Percentiles rank a stretch among this genome's conserved stretches.
phyloP scores from a whole-genome alignment of 495 filamentous ascomycete genomes.

The Aspergillus asperescens region DNA sequence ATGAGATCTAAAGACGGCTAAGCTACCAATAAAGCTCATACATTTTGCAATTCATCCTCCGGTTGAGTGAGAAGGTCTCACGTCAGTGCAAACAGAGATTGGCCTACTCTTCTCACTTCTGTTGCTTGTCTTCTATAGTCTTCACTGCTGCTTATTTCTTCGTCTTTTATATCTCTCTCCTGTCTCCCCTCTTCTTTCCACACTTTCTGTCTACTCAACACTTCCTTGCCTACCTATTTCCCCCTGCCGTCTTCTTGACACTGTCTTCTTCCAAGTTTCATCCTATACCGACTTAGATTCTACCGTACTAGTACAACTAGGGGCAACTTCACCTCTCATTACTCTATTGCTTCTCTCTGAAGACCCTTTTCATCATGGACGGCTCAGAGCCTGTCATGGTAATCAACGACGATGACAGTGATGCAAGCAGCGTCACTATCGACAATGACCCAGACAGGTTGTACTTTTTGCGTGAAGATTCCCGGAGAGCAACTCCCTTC shows the following conservation, averaged over 20 bases:
- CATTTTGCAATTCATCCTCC: too few relatives aligned
- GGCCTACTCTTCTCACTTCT: background rate
- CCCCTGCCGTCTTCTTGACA: background rate
- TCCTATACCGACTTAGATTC: background rate
- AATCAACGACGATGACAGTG: constrained; percentile 1
- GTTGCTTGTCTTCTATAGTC: too few relatives aligned
- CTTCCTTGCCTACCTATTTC: background rate
- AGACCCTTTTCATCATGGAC: background rate
- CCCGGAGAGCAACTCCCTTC: background rate
- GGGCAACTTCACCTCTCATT: background rate
- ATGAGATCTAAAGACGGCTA: too few relatives aligned
- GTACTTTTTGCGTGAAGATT: constrained; percentile 7
- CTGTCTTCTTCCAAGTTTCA: background rate
- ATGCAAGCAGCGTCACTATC: constrained; percentile 9
- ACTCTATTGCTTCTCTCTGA: background rate
- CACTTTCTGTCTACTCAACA: background rate
- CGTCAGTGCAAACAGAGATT: background rate
- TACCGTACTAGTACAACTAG: background rate
- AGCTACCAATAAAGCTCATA: too few relatives aligned
- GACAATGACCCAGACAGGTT: constrained; percentile 16
- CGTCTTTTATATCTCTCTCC: background rate
- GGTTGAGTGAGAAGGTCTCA: too few relatives aligned
- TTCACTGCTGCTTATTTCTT: background rate
- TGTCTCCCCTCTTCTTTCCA: background rate
- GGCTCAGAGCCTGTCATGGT: background rate